These are phyloP conservation scores for Hymenoscyphus fructigenus DNA, from an alignment of 2,329 filamentous ascomycete species.

Conservation along the genomic window DNA sequence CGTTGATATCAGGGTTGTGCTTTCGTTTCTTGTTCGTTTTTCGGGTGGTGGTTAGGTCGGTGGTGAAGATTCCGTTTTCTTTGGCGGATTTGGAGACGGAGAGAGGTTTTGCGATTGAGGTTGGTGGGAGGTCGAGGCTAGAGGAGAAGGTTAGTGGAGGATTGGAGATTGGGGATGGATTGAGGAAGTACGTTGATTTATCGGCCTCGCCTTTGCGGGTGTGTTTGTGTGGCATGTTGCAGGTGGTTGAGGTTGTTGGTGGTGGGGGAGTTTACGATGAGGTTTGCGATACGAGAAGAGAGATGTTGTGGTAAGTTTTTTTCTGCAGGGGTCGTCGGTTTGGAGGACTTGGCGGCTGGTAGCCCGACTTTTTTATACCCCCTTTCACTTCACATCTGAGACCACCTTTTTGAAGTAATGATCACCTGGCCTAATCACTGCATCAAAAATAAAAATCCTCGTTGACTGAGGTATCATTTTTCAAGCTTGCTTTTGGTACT, in stretches of 20 bases:
- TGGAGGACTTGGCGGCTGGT: not conserved
- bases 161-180: not conserved
- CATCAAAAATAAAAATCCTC: too few relatives aligned
- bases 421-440: too few relatives aligned
- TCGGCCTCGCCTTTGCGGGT: conserved; percentile 63
- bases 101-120: conserved; percentile 57
- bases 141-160: conserved; percentile 15
- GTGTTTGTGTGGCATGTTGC: conserved; percentile 83
- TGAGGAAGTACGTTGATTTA: conserved; percentile 48
- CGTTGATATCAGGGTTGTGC: conserved; percentile 45
- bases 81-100: conserved; percentile 48
- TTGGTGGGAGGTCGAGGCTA: conserved; percentile 53
- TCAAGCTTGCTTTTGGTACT: too few relatives aligned
- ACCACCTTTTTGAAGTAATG: too few relatives aligned
- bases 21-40: conserved; percentile 49
- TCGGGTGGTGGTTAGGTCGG: conserved; percentile 34
- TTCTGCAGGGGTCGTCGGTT: not conserved
- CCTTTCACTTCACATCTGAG: too few relatives aligned
- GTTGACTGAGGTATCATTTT: too few relatives aligned
- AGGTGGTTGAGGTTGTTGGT: not conserved
- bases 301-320: not conserved
- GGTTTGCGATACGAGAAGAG: not conserved
- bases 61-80: conserved; percentile 39
- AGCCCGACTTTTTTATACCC: too few relatives aligned
- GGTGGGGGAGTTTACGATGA: not conserved